phyloP scores from a whole-genome alignment of 1,284 basidiomycete species.

The Malassezia furfur region DNA sequence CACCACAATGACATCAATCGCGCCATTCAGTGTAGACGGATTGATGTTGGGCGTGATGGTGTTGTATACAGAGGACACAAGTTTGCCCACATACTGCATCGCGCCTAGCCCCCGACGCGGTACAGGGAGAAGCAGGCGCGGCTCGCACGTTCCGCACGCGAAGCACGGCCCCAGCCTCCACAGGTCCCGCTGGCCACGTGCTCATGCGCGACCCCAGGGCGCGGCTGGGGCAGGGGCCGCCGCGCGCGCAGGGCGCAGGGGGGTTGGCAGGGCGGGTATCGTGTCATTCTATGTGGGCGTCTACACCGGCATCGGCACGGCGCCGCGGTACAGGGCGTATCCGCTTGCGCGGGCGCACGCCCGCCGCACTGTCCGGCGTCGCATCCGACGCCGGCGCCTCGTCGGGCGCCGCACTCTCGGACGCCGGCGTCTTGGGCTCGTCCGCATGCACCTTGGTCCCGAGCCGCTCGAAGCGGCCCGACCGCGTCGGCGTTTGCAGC shows the following conservation, averaged over 20 bases:
- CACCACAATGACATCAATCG: constrained; percentile 48
- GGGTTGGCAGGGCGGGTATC: background rate
- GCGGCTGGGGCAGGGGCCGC: background rate
- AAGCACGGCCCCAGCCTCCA: constrained; percentile 15
- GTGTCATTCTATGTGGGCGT: background rate
- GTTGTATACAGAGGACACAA: constrained; percentile 48
- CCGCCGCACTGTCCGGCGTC: background rate
- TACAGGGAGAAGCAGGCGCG: too few relatives aligned
- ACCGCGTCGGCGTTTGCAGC: background rate
- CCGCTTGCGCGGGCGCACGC: background rate
- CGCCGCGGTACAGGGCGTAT: background rate
- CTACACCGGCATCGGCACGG: background rate
- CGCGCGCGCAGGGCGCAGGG: background rate
- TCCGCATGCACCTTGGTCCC: background rate
- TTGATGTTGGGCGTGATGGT: constrained; percentile 48
- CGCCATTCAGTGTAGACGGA: constrained; percentile 45
- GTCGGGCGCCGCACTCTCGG: background rate
- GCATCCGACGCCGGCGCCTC: background rate
- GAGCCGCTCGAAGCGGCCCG: background rate
- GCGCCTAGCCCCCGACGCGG: background rate
- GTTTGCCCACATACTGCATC: constrained; percentile 48
- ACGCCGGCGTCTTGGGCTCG: background rate
- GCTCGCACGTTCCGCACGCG: background rate
- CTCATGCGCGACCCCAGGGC: background rate
- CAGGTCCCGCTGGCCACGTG: constrained; percentile 5